A percentile compares a stretch with the other conserved stretches of the same genome.
These are phyloP conservation scores for Artomyces pyxidatus DNA, from an alignment of 768 basidiomycete genomes.

Conservation along the genomic window DNA sequence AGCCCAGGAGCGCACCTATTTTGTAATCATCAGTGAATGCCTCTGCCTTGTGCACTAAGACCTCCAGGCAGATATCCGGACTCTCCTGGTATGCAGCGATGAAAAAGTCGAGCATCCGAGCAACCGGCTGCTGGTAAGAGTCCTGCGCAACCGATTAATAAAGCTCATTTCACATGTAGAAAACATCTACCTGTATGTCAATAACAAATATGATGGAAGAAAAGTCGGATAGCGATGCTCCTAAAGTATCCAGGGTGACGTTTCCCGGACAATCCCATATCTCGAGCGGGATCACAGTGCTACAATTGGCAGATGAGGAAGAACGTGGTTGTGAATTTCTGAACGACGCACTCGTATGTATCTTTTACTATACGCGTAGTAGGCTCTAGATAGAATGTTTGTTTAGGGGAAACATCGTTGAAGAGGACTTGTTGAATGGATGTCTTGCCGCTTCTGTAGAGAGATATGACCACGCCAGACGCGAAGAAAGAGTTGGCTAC, in stretches of 20 bases:
- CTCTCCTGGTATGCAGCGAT: slow-evolving; percentile 69
- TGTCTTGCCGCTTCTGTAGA: slow-evolving; percentile 78
- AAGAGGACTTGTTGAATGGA: slow-evolving; percentile 91
- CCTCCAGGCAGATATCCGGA: slow-evolving; percentile 72
- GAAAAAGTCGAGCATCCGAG: slow-evolving; percentile 76
- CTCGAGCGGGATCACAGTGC: slow-evolving; percentile 87
- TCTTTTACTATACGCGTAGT: slow-evolving; percentile 72
- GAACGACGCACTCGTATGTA: slow-evolving; percentile 63
- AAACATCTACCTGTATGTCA: slow-evolving; percentile 68
- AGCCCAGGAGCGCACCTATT: slow-evolving; percentile 46
- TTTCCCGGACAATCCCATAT: slow-evolving; percentile 95
- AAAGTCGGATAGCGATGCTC: slow-evolving; percentile 68
- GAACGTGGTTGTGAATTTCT: slow-evolving; percentile 3
- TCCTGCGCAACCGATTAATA: slow-evolving; percentile 38
- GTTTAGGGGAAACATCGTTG: slow-evolving; percentile 70
- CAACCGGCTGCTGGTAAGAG: slow-evolving; percentile 76
- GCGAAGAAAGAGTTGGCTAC: slow-evolving; percentile 4
- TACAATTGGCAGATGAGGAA: slow-evolving; percentile 23
- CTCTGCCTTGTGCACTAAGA: slow-evolving; percentile 95
- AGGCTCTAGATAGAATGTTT: slow-evolving; percentile 85
- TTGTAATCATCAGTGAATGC: slow-evolving; percentile 87
- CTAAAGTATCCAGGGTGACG: slow-evolving; percentile 71
- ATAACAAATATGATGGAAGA: slow-evolving; percentile 88
- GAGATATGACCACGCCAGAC: slow-evolving; percentile 1
- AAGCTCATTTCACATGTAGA: slow-evolving; percentile 1